Evolutionary conservation across 2,329 filamentous ascomycete genomes (phyloP), one percentile per base, ranked within the genome.

Genomic region (Phyllosticta capitalensis): DNA sequence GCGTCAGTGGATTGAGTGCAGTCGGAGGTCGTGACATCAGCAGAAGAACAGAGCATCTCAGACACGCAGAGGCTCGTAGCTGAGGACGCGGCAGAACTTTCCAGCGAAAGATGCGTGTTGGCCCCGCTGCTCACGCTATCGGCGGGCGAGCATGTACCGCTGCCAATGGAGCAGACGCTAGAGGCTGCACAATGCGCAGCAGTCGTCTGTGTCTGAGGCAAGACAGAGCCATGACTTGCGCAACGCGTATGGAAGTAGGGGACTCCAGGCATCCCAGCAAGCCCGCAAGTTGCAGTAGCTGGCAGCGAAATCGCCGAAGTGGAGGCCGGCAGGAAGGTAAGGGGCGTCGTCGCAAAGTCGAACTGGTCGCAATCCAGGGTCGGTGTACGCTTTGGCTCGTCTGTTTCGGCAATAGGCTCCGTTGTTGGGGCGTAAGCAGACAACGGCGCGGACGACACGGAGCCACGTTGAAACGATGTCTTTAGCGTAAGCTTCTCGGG

Each of bases 401-500:
- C 56, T n/a, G 52, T 22, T 38, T 59, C 56, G 56, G 33, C 51
- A 3, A 59, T 59, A 1, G 56, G 56, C n/a, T 54, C 56, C 10
- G 56, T 59, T 14, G 52, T 20, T 48, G 52, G 56, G 4, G 56
- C 53, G 38, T 54, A 59, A 17, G 52, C 30, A 45, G 38, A n/a
- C 38, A 45, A 45, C 6, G 38, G 38, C 38, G 38, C 38, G 38
- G 38, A 45, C 38, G 38, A 45, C 38, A 45, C 38, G 38, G 38
- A 45, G 6, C 30, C 14, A 21, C 19, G 19, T 9, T 54, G 56
- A 21, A 59, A 59, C 19, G 38, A 54, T n/a, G 56, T 59, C 33
- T 59, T 59, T 19, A 59, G 51, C 10, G 56, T 59, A 12, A 59
- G 14, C 45, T 59, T 59, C 9, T 52, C 26, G 21, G 52, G 56